These are phyloP conservation scores for Pugionium cornutum DNA, from an alignment of 345 rosid species.

Conservation along the genomic window DNA sequence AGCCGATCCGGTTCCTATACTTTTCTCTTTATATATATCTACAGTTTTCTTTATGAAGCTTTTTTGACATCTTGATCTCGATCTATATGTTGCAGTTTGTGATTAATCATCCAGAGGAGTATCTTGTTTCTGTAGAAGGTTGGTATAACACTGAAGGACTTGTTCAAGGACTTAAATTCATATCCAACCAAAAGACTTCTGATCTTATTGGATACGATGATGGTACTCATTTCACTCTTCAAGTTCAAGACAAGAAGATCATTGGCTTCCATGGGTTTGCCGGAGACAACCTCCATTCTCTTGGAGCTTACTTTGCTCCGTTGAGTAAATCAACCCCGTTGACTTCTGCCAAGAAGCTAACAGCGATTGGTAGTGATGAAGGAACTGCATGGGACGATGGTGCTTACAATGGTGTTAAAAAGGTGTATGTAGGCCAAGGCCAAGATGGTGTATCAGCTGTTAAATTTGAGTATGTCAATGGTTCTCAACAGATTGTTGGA, in stretches of 20 bases:
- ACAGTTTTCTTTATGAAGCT: background rate
- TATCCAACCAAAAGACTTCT: slow-evolving; percentile 32
- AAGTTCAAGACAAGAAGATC: slow-evolving; percentile 32
- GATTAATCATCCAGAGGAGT: slow-evolving; percentile 38
- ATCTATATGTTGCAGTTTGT: slow-evolving; percentile 25
- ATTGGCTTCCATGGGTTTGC: slow-evolving; percentile 37
- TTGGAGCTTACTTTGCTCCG: slow-evolving; percentile 39
- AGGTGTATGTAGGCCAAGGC: slow-evolving; percentile 34
- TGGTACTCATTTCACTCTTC: slow-evolving; percentile 26
- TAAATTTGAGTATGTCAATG: slow-evolving; percentile 30
- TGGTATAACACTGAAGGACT: slow-evolving; percentile 27
- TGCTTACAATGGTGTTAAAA: slow-evolving; percentile 34
- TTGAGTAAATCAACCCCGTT: background rate
- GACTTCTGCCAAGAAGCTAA: slow-evolving; percentile 11
- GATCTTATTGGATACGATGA: slow-evolving; percentile 23
- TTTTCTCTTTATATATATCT: background rate
- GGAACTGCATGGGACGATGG: slow-evolving; percentile 43
- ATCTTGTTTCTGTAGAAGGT: slow-evolving; percentile 31
- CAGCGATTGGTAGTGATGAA: slow-evolving; percentile 28
- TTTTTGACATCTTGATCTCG: slow-evolving; percentile 6
- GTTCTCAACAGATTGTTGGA: slow-evolving; percentile 2
- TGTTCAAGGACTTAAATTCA: slow-evolving; percentile 26
- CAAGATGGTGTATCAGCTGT: slow-evolving; percentile 31
- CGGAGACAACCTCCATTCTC: slow-evolving; percentile 17
- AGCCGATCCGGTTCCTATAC: slow-evolving; percentile 25